Conservation (phyloP, 2,329 filamentous ascomycete species). For the Claviceps sp. region DNA sequence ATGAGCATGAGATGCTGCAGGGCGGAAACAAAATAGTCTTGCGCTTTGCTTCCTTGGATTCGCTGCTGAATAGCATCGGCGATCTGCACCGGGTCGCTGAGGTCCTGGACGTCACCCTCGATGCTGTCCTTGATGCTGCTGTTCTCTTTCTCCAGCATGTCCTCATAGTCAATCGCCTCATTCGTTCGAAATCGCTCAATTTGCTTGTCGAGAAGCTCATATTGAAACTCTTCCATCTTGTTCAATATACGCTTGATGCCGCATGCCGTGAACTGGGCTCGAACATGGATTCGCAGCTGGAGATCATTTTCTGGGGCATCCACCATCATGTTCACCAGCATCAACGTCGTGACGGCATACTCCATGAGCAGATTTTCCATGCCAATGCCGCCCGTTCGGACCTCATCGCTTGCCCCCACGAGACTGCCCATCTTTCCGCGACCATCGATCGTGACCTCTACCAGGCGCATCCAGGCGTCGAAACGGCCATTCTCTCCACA, state of each 20-base stretch:
- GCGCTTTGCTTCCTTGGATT: conserved; percentile 68
- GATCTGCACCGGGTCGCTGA: conserved; percentile 86
- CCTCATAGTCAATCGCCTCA: conserved; percentile 96
- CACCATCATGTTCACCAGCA: conserved; percentile 92
- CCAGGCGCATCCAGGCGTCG: conserved; percentile 96
- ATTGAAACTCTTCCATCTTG: conserved; percentile 98
- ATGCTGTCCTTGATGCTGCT: conserved; percentile 81
- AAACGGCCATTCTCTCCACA: conserved; percentile 90
- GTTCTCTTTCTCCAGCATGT: conserved; percentile 82
- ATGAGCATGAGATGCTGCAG: conserved; percentile 92
- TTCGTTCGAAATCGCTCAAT: conserved; percentile 87
- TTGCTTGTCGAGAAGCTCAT: conserved; percentile 97
- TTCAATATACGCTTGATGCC: conserved; percentile 86
- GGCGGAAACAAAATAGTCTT: conserved; percentile 92
- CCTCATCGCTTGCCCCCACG: conserved; percentile 91
- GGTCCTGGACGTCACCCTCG: conserved; percentile 76
- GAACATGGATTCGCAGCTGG: conserved; percentile 82
- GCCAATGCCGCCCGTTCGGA: conserved; percentile 88
- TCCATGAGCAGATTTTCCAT: conserved; percentile 99
- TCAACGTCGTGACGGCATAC: conserved; percentile 88
- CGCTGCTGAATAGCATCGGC: conserved; percentile 84
- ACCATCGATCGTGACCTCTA: conserved; percentile 92
- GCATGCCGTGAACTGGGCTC: conserved; percentile 90
- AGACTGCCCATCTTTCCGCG: conserved; percentile 98
- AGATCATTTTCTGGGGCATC: conserved; percentile 83